Conservation (phyloP, 352 stramenopile species). For the Pelagophyceae sp. region DNA sequence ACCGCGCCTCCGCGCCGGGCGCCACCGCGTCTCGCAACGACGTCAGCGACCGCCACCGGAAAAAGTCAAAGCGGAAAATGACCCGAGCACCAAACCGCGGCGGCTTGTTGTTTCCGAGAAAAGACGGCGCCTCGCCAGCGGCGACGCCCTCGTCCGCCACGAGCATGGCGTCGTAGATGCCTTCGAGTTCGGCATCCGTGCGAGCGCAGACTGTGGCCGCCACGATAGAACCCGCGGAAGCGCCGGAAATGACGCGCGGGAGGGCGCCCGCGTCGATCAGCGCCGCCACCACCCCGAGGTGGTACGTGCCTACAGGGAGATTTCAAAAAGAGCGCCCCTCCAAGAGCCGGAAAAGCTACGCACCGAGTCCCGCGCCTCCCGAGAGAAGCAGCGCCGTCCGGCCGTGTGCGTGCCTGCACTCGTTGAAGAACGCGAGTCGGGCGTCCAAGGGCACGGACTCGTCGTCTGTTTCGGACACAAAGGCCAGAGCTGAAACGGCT, state of each 20-base stretch:
- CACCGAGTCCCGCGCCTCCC: constrained; percentile 81
- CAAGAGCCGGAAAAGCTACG: constrained; percentile 90
- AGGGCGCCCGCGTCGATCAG: constrained; percentile 83
- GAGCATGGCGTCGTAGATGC: constrained; percentile 26
- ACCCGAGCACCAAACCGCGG: neutral
- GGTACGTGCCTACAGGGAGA: too few species aligned
- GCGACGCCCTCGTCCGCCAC: neutral
- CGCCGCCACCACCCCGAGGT: constrained; percentile 87
- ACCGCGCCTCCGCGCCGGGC: too few species aligned
- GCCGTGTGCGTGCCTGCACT: constrained; percentile 90
- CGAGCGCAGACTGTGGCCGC: constrained; percentile 35
- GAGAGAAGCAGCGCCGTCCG: constrained; percentile 85
- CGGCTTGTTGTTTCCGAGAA: too few species aligned
- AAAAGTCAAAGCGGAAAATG: constrained; percentile 17
- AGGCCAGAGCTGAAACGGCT: neutral
- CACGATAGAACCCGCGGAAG: constrained; percentile 69
- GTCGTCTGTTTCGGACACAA: neutral
- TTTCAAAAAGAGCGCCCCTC: too few species aligned
- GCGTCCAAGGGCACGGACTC: constrained; percentile 61
- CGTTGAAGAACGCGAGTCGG: constrained; percentile 96
- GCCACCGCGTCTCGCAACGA: neutral
- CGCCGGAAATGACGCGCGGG: constrained; percentile 83
- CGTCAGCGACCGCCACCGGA: constrained; percentile 2
- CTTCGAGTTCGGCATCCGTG: constrained; percentile 32
- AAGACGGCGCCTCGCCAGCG: neutral